These are phyloP conservation scores for Agaricus blazei DNA, from an alignment of 768 basidiomycete genomes.

Conservation along the genomic window DNA sequence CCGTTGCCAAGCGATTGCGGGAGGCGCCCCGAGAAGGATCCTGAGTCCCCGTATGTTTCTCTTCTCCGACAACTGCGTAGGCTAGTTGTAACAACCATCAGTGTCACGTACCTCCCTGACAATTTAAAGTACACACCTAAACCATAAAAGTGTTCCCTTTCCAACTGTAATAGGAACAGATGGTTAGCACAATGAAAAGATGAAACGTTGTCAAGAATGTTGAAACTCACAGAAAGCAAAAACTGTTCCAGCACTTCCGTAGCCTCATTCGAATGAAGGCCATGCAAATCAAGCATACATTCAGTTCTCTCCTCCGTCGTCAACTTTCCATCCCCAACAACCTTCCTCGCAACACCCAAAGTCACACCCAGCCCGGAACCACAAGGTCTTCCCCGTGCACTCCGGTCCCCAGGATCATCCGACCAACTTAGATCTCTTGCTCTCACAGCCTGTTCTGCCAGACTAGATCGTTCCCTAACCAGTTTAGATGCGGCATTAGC, in stretches of 20 bases:
- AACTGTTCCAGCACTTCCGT: constrained; percentile 89
- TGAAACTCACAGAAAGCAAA: constrained; percentile 78
- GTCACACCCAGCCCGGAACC: constrained; percentile 84
- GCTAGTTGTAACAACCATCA: constrained; percentile 35
- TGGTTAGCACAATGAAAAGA: background rate
- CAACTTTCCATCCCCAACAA: constrained; percentile 47
- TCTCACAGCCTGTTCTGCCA: constrained; percentile 74
- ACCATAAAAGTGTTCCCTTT: constrained; percentile 84
- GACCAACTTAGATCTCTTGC: constrained; percentile 68
- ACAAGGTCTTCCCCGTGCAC: constrained; percentile 64
- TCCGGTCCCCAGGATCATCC: constrained; percentile 80
- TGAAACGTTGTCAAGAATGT: constrained; percentile 4
- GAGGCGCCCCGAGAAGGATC: constrained; percentile 79
- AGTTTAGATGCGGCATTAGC: constrained; percentile 78
- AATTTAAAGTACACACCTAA: constrained; percentile 47
- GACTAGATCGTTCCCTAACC: constrained; percentile 73
- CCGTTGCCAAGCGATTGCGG: constrained; percentile 76
- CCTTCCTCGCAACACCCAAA: constrained; percentile 75
- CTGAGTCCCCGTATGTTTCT: constrained; percentile 94
- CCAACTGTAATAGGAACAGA: constrained; percentile 45
- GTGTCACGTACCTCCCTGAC: constrained; percentile 4
- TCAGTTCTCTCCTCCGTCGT: constrained; percentile 90
- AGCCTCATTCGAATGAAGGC: constrained; percentile 90
- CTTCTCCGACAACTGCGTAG: constrained; percentile 90
- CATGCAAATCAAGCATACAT: constrained; percentile 84